Evolutionary conservation across 495 filamentous ascomycete species (phyloP).

Genomic region (Trichocladium antarcticum): DNA sequence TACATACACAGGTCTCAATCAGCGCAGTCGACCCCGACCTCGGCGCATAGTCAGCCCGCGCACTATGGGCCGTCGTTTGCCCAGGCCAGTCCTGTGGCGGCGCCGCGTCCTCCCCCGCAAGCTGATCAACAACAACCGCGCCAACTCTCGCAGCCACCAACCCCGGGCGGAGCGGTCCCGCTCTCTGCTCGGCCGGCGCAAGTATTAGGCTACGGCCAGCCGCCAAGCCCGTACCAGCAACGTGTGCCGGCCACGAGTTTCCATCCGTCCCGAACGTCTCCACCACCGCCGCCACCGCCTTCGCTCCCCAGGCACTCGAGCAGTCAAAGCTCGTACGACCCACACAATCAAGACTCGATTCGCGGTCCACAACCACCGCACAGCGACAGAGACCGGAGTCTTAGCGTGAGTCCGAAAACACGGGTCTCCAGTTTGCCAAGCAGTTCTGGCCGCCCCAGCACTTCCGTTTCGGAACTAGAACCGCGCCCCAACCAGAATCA

Average conservation of each 20-base stretch:
- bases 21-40: conserved; percentile 45
- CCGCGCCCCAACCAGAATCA: conserved; percentile 27
- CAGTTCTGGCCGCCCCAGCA: conserved; percentile 31
- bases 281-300: conserved; percentile 32
- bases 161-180: conserved; percentile 44
- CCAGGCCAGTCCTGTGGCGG: conserved; percentile 45
- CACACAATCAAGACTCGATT: conserved; percentile 25
- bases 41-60: conserved; percentile 42
- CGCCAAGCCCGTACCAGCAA: conserved; percentile 45
- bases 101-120: conserved; percentile 34
- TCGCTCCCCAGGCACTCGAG: conserved; percentile 40
- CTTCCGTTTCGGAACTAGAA: conserved; percentile 34
- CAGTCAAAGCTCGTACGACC: conserved; percentile 34
- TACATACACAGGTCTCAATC: conserved; percentile 34
- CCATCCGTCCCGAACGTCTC: conserved; percentile 22
- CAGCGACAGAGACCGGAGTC: conserved; percentile 46
- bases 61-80: conserved; percentile 38
- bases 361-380: conserved; percentile 33
- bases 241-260: conserved; percentile 31
- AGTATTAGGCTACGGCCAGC: conserved; percentile 22
- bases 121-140: conserved; percentile 35
- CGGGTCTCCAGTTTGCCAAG: conserved; percentile 42
- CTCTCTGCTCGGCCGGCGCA: conserved; percentile 32
- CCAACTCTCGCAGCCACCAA: conserved; percentile 45
- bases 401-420: conserved; percentile 58